A percentile compares a stretch with the other conserved stretches of the same genome.
These are phyloP conservation scores for Moricandia moricandioides DNA, from an alignment of 345 rosid species.

Conservation along the genomic window DNA sequence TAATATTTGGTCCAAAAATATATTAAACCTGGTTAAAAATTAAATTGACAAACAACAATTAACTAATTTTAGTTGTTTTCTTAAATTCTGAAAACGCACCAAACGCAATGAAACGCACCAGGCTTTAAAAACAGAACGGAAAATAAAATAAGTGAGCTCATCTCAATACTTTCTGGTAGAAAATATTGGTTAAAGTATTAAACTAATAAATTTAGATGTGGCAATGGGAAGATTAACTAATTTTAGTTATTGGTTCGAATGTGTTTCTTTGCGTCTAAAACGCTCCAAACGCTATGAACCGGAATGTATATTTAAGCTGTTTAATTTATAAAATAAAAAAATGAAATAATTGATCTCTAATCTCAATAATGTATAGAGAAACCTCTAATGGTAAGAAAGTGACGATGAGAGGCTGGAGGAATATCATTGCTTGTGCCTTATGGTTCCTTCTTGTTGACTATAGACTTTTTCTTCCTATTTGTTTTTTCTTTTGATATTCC, in stretches of 20 bases:
- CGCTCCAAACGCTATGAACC: background rate
- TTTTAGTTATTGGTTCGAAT: background rate
- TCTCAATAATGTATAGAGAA: slow-evolving; percentile 8
- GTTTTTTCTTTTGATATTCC: slow-evolving; percentile 17
- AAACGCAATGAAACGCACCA: background rate
- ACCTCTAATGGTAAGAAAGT: slow-evolving; percentile 36
- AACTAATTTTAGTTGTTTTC: background rate
- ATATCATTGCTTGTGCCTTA: slow-evolving; percentile 38
- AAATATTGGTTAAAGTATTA: background rate
- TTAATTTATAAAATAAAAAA: background rate
- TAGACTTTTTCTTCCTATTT: slow-evolving; percentile 33
- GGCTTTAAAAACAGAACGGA: no score
- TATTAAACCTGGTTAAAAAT: background rate
- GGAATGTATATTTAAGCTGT: background rate
- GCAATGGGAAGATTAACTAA: background rate
- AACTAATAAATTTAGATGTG: background rate
- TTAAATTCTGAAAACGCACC: background rate
- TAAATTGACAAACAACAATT: background rate
- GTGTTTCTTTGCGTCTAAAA: slow-evolving; percentile 17
- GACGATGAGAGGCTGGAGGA: slow-evolving; percentile 29
- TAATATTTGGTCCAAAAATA: background rate
- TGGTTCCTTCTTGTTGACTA: slow-evolving; percentile 40
- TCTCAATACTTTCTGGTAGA: background rate
- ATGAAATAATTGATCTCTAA: background rate
- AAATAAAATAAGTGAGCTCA: background rate